Conservation (phyloP, 768 basidiomycete species). For the Mycena indigotica region DNA sequence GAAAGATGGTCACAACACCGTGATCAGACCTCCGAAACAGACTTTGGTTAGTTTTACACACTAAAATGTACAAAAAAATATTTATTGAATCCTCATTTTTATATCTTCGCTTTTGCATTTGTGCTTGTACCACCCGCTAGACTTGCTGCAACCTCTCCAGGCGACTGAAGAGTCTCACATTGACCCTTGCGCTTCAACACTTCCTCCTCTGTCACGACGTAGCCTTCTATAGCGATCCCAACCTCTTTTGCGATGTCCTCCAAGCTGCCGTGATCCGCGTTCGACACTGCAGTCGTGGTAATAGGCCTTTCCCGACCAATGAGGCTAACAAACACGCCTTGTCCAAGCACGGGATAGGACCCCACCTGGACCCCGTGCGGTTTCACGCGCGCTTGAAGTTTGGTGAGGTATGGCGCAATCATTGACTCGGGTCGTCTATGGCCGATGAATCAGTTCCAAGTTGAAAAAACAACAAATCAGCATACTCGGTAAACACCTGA, state of each 20-base stretch:
- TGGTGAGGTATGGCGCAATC: conserved; percentile 81
- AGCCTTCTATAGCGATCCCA: conserved; percentile 57
- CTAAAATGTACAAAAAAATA: no score
- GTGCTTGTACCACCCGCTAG: conserved; percentile 5
- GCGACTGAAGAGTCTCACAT: conserved; percentile 1
- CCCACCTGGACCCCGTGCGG: conserved; percentile 81
- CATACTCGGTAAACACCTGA: conserved; percentile 81
- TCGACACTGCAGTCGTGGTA: conserved; percentile 24
- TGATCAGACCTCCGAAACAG: no score
- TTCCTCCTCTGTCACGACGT: conserved; percentile 66
- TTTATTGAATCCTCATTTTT: no score
- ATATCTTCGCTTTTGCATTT: conserved; percentile 20
- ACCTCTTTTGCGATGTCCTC: conserved; percentile 64
- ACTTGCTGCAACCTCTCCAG: conserved; percentile 13
- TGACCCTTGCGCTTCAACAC: conserved; percentile 50
- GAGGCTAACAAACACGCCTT: conserved; percentile 72
- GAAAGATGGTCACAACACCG: no score
- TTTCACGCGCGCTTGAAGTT: conserved; percentile 71
- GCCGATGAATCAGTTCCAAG: conserved; percentile 6
- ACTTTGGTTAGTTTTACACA: no score
- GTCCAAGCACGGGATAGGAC: conserved; percentile 67
- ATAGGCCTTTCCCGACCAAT: conserved; percentile 49
- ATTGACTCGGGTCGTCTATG: conserved; percentile 76
- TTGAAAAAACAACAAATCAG: conserved; percentile 5
- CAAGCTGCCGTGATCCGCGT: conserved; percentile 53